These are phyloP conservation scores for Papiliotrema laurentii DNA, from an alignment of 1,284 basidiomycete genomes.

Conservation along the genomic window DNA sequence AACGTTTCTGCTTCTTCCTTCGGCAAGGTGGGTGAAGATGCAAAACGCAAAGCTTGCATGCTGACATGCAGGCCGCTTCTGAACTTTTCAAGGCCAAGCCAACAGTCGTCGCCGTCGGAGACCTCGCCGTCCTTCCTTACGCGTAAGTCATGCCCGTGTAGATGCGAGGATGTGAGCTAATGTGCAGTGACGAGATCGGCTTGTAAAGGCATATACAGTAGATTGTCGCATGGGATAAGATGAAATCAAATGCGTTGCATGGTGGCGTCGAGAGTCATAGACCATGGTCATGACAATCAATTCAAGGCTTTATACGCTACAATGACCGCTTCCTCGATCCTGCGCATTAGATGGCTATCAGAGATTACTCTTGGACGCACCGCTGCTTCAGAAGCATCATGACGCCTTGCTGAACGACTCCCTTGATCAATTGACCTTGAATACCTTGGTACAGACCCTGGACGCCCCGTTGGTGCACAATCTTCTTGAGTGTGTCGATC, in stretches of 20 bases:
- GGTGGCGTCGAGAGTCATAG: neutral
- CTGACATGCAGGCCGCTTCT: constrained; percentile 29
- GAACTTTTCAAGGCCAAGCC: constrained; percentile 59
- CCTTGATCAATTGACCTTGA: constrained; percentile 77
- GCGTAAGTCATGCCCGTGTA: constrained; percentile 45
- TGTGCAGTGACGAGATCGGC: constrained; percentile 66
- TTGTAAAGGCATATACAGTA: constrained; percentile 4
- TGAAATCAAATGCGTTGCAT: constrained; percentile 3
- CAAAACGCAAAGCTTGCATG: neutral
- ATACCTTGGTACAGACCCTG: constrained; percentile 75
- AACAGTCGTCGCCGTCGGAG: constrained; percentile 78
- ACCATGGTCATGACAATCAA: neutral
- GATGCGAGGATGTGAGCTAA: neutral
- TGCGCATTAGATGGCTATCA: constrained; percentile 8
- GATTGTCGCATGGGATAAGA: constrained; percentile 4
- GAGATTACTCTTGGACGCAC: constrained; percentile 20
- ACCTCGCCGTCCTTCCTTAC: constrained; percentile 69
- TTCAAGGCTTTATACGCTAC: constrained; percentile 6
- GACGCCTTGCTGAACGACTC: constrained; percentile 53
- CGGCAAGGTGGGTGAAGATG: constrained; percentile 56
- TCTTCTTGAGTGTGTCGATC: constrained; percentile 33
- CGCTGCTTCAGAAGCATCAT: constrained; percentile 48
- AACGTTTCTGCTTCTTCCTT: constrained; percentile 59
- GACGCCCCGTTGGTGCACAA: constrained; percentile 68
- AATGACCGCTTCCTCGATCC: constrained; percentile 26